Evolutionary conservation across 371 early-diverging fungal genomes (phyloP).

Genomic region (Rhizopus delemar): DNA sequence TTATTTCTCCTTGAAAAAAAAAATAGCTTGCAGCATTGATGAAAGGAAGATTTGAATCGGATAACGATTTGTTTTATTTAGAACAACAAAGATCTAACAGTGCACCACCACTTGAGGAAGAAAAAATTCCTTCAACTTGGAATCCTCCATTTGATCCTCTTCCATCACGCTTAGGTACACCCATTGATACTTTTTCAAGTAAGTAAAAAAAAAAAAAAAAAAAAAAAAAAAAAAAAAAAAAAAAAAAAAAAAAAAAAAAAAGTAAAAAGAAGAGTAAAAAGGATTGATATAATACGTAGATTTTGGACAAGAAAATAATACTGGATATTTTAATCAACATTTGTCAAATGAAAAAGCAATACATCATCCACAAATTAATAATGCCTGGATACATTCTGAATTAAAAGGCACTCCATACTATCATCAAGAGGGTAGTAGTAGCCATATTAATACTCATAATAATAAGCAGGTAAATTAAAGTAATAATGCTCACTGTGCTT

Average conservation of each 20-base stretch:
- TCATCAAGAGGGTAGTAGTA: slow-evolving; percentile 5
- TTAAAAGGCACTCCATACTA: not conserved
- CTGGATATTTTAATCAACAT: slow-evolving; percentile 8
- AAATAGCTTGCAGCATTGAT: slow-evolving; percentile 30
- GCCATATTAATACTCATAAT: not conserved
- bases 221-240: not conserved
- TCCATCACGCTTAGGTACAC: not conserved
- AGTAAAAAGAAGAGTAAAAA: not conserved
- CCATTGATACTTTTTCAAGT: not conserved
- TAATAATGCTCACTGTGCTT: too few relatives aligned
- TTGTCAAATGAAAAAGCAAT: not conserved
- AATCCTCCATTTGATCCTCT: not conserved
- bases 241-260: not conserved
- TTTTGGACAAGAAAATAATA: slow-evolving; percentile 4
- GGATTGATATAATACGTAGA: slow-evolving; percentile 3
- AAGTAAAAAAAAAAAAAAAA: not conserved
- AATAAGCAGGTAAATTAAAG: not conserved
- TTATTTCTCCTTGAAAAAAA: too few relatives aligned
- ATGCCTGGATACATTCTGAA: slow-evolving; percentile 17
- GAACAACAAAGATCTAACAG: slow-evolving; percentile 29
- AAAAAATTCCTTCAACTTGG: not conserved
- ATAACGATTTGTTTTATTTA: slow-evolving; percentile 20
- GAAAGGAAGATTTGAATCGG: slow-evolving; percentile 26
- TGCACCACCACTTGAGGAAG: slow-evolving; percentile 20
- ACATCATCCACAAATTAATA: slow-evolving; percentile 4